A percentile compares a stretch with the other conserved stretches of the same genome.
Evolutionary conservation across 768 basidiomycete species (phyloP).

Genomic region (Lactarius pseudohatsudake): DNA sequence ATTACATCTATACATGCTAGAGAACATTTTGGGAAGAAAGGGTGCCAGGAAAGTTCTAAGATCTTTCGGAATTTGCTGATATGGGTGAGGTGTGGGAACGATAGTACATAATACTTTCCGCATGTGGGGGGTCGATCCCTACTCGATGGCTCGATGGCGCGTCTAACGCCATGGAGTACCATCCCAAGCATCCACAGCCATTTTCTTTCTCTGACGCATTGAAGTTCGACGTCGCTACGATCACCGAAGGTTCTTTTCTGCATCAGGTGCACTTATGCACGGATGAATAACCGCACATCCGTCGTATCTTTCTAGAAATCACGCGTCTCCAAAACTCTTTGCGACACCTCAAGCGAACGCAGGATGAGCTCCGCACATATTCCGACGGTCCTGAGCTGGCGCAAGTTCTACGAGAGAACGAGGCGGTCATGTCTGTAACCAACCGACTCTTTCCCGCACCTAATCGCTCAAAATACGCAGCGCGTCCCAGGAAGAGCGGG

Average conservation of each 20-base stretch:
- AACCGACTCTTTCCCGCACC: constrained; percentile 1
- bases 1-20: too few species aligned
- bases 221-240: constrained; percentile 60
- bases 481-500: constrained; percentile 75
- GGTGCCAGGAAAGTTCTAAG: too few species aligned
- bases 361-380: constrained; percentile 52
- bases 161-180: constrained; percentile 54
- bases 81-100: too few species aligned
- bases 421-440: constrained; percentile 59
- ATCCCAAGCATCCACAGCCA: constrained; percentile 67
- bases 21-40: too few species aligned
- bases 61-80: too few species aligned
- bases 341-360: constrained; percentile 59
- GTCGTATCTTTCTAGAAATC: constrained; percentile 53
- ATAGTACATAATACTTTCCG: too few species aligned
- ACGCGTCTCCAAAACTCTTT: constrained; percentile 73
- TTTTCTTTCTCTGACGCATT: constrained; percentile 69
- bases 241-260: constrained; percentile 60
- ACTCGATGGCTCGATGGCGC: too few species aligned
- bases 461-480: constrained; percentile 39
- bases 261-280: not conserved
- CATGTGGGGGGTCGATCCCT: too few species aligned
- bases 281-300: not conserved
- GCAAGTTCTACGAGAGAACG: constrained; percentile 69
- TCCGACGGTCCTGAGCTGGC: constrained; percentile 57